Evolutionary conservation across 208 protist species (phyloP).

Genomic region (Trypanosoma lewisi): DNA sequence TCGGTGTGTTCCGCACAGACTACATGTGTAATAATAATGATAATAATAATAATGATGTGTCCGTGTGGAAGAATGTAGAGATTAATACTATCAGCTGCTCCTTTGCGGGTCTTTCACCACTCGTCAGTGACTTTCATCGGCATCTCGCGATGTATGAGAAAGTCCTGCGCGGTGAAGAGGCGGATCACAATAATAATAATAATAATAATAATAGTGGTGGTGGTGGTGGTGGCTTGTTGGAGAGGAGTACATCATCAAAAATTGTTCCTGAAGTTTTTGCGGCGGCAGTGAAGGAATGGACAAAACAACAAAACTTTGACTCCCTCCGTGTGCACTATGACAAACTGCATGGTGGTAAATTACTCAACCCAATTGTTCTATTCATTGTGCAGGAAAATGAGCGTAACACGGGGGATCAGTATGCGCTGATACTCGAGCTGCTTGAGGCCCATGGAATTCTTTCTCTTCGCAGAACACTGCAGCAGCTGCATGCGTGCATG

Average conservation of each 20-base stretch:
- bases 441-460: slow-evolving; percentile 71
- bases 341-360: slow-evolving; percentile 5
- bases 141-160: slow-evolving; percentile 52
- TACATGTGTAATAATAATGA: slow-evolving; percentile 83
- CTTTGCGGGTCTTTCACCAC: slow-evolving; percentile 86
- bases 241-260: slow-evolving; percentile 34
- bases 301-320: slow-evolving; percentile 16
- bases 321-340: neutral
- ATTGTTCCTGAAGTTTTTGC: slow-evolving; percentile 52
- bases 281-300: slow-evolving; percentile 43
- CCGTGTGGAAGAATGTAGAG: slow-evolving; percentile 93
- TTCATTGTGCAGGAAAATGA: slow-evolving; percentile 92
- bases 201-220: neutral
- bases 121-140: slow-evolving; percentile 82
- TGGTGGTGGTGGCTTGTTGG: slow-evolving; percentile 18
- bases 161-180: slow-evolving; percentile 13
- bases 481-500: slow-evolving; percentile 59
- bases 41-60: slow-evolving; percentile 7
- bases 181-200: neutral
- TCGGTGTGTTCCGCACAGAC: slow-evolving; percentile 93
- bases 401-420: slow-evolving; percentile 93
- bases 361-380: slow-evolving; percentile 69
- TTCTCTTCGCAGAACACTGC: slow-evolving; percentile 82
- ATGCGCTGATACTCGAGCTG: slow-evolving; percentile 74
- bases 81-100: slow-evolving; percentile 96